These are phyloP conservation scores for Musa itinerans DNA, from an alignment of 176 grass and related monocot genomes.

Conservation along the genomic window DNA sequence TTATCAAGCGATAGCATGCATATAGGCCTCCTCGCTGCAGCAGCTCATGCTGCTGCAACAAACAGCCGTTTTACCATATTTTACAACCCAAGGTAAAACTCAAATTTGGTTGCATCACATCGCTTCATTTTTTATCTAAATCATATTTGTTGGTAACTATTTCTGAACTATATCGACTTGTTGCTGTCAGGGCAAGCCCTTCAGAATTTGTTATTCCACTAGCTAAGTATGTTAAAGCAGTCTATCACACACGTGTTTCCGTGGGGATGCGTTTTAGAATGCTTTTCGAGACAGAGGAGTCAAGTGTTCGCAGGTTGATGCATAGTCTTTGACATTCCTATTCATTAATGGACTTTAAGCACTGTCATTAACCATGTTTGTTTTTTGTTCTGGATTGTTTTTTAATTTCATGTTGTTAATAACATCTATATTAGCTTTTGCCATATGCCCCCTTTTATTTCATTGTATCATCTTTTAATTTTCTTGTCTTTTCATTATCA, in stretches of 20 bases:
- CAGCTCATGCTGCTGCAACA: conserved; percentile 92
- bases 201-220: conserved; percentile 92
- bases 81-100: conserved; percentile 68
- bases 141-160: background rate
- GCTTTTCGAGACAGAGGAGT: conserved; percentile 98
- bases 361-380: background rate
- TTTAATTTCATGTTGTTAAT: background rate
- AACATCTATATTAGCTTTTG: background rate
- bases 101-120: background rate
- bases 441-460: background rate
- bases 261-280: conserved; percentile 92
- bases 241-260: conserved; percentile 85
- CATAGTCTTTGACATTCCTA: background rate
- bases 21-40: conserved; percentile 94
- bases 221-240: conserved; percentile 93
- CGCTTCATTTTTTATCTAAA: background rate
- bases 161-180: background rate
- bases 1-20: conserved; percentile 97
- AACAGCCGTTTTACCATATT: conserved; percentile 96
- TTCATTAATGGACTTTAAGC: background rate
- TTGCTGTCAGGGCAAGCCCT: conserved; percentile 67
- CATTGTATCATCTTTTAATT: conserved; percentile 22
- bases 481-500: conserved; percentile 28
- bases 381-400: background rate
- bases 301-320: conserved; percentile 64